Evolutionary conservation across 345 rosid genomes (phyloP).

Genomic region (Trapa bicornis): DNA sequence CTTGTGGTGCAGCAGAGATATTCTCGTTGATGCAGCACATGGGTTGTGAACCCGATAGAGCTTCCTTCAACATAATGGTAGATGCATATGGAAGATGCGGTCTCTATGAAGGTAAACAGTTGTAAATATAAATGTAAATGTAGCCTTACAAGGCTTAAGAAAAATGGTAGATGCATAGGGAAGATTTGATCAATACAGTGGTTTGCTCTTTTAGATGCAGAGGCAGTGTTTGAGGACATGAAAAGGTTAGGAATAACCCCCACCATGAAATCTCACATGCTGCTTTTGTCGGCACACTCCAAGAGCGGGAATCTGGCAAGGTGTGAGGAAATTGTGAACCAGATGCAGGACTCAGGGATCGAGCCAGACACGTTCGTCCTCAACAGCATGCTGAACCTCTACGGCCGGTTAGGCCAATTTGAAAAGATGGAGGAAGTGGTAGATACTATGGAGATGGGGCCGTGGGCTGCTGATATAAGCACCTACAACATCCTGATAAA

Average conservation of each 20-base stretch:
- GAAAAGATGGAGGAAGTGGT: slow-evolving; percentile 67
- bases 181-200: no score
- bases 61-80: slow-evolving; percentile 86
- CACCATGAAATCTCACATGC: slow-evolving; percentile 92
- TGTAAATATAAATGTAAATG: background rate
- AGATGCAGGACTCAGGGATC: slow-evolving; percentile 62
- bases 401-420: slow-evolving; percentile 66
- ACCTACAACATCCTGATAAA: slow-evolving; percentile 85
- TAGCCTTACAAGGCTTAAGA: no score
- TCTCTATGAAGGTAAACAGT: slow-evolving; percentile 50
- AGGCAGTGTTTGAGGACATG: slow-evolving; percentile 71
- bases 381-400: slow-evolving; percentile 75
- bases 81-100: slow-evolving; percentile 92
- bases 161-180: no score
- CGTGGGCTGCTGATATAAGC: slow-evolving; percentile 50
- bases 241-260: slow-evolving; percentile 62
- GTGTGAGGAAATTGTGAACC: slow-evolving; percentile 59
- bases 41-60: slow-evolving; percentile 94
- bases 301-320: slow-evolving; percentile 49
- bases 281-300: slow-evolving; percentile 73
- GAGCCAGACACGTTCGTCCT: slow-evolving; percentile 70
- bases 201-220: slow-evolving; percentile 39
- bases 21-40: slow-evolving; percentile 89
- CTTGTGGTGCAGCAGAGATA: slow-evolving; percentile 84
- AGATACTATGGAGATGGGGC: slow-evolving; percentile 45